Base-by-base conservation (phyloP, 2,329 filamentous ascomycete genomes). In the Chaetomium strumarium region DNA sequence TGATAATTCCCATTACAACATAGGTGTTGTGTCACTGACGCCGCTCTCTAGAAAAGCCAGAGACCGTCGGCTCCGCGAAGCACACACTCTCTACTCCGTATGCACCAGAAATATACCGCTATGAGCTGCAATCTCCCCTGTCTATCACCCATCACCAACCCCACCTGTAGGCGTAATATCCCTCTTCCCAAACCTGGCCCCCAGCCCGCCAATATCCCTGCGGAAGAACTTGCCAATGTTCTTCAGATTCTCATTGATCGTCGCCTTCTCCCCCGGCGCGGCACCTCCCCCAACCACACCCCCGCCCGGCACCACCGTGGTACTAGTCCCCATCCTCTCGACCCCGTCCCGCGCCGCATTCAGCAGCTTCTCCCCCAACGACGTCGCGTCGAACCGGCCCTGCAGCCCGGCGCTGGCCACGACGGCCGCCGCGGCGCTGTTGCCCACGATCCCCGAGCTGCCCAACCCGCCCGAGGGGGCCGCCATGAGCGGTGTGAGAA, bases 141-240 rank as follows among this genome's bases (percentile, higher is more conserved):
- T 6, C 19, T 16, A 19, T 58, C 44, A 58, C 11, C 58, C 55
- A 42, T 61, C 58, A 42, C 61, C 58, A 10, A 39, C 36, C 12
- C 45, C 57, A n/a, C 64, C 65, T 6, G 66, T 68, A 7, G 67
- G 66, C 50, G 67, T 69, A 14, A 66, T 70, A 51, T 80, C 77
- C 47, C 79, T 70, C 70, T 80, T 84, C 43, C 86, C 87, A 67
- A 91, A 91, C 59, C 86, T 74, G 11, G 80, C 81, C 2, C 87
- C 85, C 58, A 92, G 79, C 2, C 84, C 82, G 30, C 88, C 87
- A 58, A 92, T 84, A 72, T 96, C 92, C 58, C 92, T 77, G 57
- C 86, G 84, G 74, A 97, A 97, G 72, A 97, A 96, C 71, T 95
- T 96, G 20, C 92, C 92, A 70, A 99, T 88, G 67, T 90, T 96